These are phyloP conservation scores for Ustilago hordei DNA, from an alignment of 1,284 basidiomycete species.

Conservation along the genomic window DNA sequence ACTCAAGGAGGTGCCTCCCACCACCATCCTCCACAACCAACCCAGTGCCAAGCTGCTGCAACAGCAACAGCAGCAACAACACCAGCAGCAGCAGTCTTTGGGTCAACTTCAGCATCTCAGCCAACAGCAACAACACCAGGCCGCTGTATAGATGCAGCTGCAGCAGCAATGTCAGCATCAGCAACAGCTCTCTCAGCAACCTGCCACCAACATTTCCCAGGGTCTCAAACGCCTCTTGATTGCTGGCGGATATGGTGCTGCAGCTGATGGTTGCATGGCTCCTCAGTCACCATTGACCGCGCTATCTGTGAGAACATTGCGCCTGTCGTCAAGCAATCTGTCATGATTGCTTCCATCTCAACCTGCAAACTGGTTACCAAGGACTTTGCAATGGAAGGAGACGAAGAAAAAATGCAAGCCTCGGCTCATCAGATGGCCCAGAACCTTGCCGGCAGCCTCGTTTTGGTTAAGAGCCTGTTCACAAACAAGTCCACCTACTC, in stretches of 20 bases:
- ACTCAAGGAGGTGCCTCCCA: no score
- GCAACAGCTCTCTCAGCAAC: constrained; percentile 48
- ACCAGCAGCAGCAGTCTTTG: constrained; percentile 32
- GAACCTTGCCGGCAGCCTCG: no score
- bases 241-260: constrained; percentile 40
- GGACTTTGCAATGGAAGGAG: no score
- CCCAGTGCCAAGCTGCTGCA: constrained; percentile 68
- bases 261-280: constrained; percentile 33
- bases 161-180: constrained; percentile 50
- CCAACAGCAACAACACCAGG: constrained; percentile 52
- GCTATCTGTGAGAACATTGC: constrained; percentile 97
- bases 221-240: constrained; percentile 61
- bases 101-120: constrained; percentile 49
- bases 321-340: constrained; percentile 98
- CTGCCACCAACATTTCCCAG: constrained; percentile 47
- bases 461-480: constrained; percentile 1
- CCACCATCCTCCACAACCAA: no score
- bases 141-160: constrained; percentile 24
- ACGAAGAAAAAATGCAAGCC: no score
- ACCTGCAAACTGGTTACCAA: no score
- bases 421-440: no score
- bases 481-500: constrained; percentile 21
- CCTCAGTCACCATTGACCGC: constrained; percentile 83
- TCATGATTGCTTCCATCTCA: constrained; percentile 71
- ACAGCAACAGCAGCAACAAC: constrained; percentile 44